Percentiles rank a stretch among this genome's conserved stretches.
phyloP scores from a whole-genome alignment of 1,284 basidiomycete genomes.

The Porodaedalea pini region DNA sequence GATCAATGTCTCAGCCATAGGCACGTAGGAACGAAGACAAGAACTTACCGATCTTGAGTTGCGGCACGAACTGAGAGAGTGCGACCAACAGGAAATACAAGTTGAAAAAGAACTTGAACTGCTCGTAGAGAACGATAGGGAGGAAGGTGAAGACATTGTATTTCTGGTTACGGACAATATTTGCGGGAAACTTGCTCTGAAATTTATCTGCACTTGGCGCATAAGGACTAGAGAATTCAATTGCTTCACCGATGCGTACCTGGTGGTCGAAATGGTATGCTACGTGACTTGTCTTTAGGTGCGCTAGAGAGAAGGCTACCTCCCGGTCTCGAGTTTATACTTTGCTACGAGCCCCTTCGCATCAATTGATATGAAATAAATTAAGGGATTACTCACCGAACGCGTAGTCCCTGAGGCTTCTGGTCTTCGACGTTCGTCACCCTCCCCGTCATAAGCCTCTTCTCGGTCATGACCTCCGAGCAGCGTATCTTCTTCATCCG shows the following conservation, averaged over 20 bases:
- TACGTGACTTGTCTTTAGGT: slow-evolving; percentile 69
- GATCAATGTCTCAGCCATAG: not conserved
- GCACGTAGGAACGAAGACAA: not conserved
- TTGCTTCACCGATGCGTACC: slow-evolving; percentile 40
- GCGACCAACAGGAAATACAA: slow-evolving; percentile 98
- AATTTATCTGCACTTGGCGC: slow-evolving; percentile 51
- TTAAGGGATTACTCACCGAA: slow-evolving; percentile 5
- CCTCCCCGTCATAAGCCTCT: slow-evolving; percentile 17
- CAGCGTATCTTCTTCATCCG: slow-evolving; percentile 26
- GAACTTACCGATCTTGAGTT: slow-evolving; percentile 85
- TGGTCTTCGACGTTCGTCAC: not conserved
- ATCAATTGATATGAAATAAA: not conserved
- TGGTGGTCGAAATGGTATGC: slow-evolving; percentile 72
- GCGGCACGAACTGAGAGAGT: slow-evolving; percentile 92
- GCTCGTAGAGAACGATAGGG: slow-evolving; percentile 96
- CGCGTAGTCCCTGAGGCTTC: not conserved
- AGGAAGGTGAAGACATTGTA: slow-evolving; percentile 95
- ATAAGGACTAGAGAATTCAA: slow-evolving; percentile 6
- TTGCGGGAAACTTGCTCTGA: slow-evolving; percentile 69
- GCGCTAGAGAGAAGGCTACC: slow-evolving; percentile 19
- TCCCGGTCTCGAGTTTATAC: slow-evolving; percentile 7
- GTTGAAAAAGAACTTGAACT: slow-evolving; percentile 99
- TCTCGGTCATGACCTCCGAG: slow-evolving; percentile 20
- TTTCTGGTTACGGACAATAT: slow-evolving; percentile 96
- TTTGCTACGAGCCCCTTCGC: not conserved